Base-by-base conservation (phyloP, 2,329 filamentous ascomycete species). In the Arthrobotrys entomopaga region DNA sequence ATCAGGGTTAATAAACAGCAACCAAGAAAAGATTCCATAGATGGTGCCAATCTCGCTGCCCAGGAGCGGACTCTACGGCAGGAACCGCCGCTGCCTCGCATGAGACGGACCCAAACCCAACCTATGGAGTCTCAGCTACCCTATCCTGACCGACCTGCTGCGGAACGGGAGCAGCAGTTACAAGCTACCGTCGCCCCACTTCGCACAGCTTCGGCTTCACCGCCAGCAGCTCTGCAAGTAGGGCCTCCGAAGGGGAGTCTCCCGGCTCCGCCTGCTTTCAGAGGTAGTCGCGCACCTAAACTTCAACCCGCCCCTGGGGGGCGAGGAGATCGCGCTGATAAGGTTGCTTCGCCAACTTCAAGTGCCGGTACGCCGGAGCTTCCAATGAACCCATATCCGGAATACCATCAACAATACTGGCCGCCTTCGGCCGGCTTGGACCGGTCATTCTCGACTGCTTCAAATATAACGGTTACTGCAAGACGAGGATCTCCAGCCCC, bases 401-500 rank as follows among this genome's bases (percentile, higher is more conserved):
- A 86, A 29, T 86, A 85, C 78, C 85, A 86, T 76, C 87, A 88
- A 79, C 87, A 88, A 78, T 89, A 88, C 80, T 89, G 86, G 81
- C 87, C 87, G 54, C 86, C 86, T 53, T 85, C 77, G 19, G 65
- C 79, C 5, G 77, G 79, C 7, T 84, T 89, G 75, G 89, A 88
- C 77, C 84, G 88, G 34, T 83, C 90, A 76, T 87, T 86, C 79
- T 97, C 94, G 1, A 96, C 92, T 6, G 93, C 94, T 13, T 98
- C 95, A 0, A 96, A 89, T 11, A 96, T 93, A 1, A 99, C 95
- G 0, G 97, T 94, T 1, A 89, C 91, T 77, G 95, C 95, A 19
- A 93, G 91, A 79, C 87, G 95, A 78, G 95, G 95, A 49, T 98
- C 94, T 26, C 95, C 95, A 3, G 94, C 95, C 3, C 95, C 95